Base-by-base conservation (phyloP, 2,329 filamentous ascomycete genomes). In the Aspergillus transmontanensis region DNA sequence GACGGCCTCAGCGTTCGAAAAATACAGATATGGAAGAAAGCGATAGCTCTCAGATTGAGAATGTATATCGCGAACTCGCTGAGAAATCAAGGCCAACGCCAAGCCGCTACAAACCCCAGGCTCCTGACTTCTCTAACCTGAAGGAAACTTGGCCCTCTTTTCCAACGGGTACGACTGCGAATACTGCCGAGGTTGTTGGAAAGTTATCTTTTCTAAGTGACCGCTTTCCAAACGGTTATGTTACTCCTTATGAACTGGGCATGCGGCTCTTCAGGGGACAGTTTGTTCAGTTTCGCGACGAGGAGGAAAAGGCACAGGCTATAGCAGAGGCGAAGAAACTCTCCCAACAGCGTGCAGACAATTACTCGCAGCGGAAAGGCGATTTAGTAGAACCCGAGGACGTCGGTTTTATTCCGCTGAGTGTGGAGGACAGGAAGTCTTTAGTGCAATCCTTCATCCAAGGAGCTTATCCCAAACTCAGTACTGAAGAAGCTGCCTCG, bases 131-230 rank as follows among this genome's bases (percentile, higher is more conserved):
- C 34, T 70, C 73, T 19, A 73, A 69, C 41, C 55, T 80, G 59
- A 72, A 68, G 57, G 70, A 77, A 32, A 80, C 77, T 12, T 80
- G 78, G 78, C 78, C 78, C 23, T 71, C 77, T 32, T 62, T 80
- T 10, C 77, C 78, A 1, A 75, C 74, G 2, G 71, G 73, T 41
- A 56, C 64, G 9, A 69, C 70, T 6, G 71, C 71, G 2, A 71
- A 68, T 39, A 69, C 70, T 6, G 72, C 72, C 32, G 71, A 72
- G 11, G 67, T 80, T 28, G 59, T 73, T 30, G 75, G 78, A 56
- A 78, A 78, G 63, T 64, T 80, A 21, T 71, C 73, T 4, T 72
- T 64, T 60, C 64, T 78, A 58, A 74, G 77, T 57, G 76, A 71
- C 19, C 77, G 75, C 36, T 73, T 71, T 56, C 64, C 74, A 19